phyloP scores from a whole-genome alignment of 1,139 yeast genomes.

The Tardiomyces blankii region DNA sequence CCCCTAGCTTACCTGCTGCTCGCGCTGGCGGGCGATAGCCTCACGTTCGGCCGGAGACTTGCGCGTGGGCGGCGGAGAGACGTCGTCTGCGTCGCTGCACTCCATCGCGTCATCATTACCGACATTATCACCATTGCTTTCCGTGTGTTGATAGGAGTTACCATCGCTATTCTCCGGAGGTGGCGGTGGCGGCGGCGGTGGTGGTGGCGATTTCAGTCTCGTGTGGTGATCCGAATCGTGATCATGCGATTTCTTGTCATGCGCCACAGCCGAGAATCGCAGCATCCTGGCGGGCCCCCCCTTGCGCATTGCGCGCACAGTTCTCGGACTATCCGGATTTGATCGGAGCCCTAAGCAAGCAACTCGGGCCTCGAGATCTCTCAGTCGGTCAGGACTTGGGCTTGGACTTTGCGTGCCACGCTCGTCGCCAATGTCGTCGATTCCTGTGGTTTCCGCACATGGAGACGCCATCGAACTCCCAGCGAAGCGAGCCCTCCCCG shows the following conservation, averaged over 20 bases:
- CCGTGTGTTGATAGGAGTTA: no score
- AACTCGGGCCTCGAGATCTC: not conserved
- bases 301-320: no score
- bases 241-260: no score
- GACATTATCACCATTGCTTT: no score
- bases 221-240: not conserved
- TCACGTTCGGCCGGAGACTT: not conserved
- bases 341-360: not conserved
- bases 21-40: not conserved
- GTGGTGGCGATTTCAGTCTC: not conserved
- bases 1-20: not conserved
- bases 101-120: slow-evolving; percentile 6
- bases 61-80: slow-evolving; percentile 1
- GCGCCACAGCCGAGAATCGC: no score
- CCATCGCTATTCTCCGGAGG: no score
- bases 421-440: no score
- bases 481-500: no score
- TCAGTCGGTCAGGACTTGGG: not conserved
- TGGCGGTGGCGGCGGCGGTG: not conserved
- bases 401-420: no score
- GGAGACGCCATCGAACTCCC: no score
- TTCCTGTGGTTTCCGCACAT: no score
- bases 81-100: slow-evolving; percentile 1
- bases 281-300: no score
- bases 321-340: not conserved